phyloP scores from a whole-genome alignment of 108 stramenopile species.

The Fistulifera pelliculosa region DNA sequence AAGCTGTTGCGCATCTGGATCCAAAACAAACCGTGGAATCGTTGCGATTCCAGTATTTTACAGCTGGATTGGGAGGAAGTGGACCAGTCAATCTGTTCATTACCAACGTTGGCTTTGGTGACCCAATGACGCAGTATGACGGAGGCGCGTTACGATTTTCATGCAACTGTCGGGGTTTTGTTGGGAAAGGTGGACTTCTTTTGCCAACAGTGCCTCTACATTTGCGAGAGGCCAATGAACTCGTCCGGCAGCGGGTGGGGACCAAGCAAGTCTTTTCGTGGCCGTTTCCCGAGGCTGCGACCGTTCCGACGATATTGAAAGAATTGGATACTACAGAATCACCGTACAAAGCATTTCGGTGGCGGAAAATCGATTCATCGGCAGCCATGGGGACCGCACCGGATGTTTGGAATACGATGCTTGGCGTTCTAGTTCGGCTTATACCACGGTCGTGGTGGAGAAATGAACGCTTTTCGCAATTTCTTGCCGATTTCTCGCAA shows the following conservation, averaged over 20 bases:
- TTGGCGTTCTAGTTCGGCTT: constrained; percentile 35
- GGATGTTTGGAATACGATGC: constrained; percentile 50
- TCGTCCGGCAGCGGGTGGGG: constrained; percentile 28
- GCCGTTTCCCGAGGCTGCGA: constrained; percentile 69
- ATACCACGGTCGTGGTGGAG: constrained; percentile 48
- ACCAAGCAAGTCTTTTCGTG: constrained; percentile 45
- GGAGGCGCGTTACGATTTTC: constrained; percentile 21
- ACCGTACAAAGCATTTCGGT: too few relatives aligned
- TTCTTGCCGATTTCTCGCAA: constrained; percentile 53
- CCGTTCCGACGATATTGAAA: constrained; percentile 29
- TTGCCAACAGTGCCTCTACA: constrained; percentile 1
- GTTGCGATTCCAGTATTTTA: constrained; percentile 56
- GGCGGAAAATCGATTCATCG: constrained; percentile 12
- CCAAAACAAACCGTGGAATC: constrained; percentile 16
- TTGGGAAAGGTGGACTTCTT: constrained; percentile 48
- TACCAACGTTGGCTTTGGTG: constrained; percentile 57
- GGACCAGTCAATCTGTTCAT: constrained; percentile 53
- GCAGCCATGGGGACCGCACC: constrained; percentile 64
- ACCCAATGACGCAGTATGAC: constrained; percentile 40
- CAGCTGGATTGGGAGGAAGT: constrained; percentile 46
- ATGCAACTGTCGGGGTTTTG: constrained; percentile 32
- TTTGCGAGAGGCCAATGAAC: constrained; percentile 8
- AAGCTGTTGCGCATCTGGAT: constrained; percentile 18
- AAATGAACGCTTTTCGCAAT: constrained; percentile 30
- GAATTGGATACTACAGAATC: constrained; percentile 16